phyloP scores from a whole-genome alignment of 441 rosid genomes.

The Eruca vesicaria region DNA sequence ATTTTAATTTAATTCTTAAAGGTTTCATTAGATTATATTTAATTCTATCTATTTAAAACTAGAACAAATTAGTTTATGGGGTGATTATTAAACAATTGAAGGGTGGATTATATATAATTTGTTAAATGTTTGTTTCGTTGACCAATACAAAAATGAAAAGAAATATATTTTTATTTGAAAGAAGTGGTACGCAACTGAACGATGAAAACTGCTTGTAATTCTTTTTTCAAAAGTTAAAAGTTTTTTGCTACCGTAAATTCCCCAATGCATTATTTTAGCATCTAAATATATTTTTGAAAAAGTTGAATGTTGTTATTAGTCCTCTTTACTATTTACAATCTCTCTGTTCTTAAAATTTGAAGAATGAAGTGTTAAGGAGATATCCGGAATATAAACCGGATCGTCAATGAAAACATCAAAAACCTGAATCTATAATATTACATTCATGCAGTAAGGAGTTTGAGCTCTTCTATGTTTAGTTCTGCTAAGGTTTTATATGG shows the following conservation, averaged over 20 bases:
- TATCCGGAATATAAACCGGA: neutral
- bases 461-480: neutral
- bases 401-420: neutral
- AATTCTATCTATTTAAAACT: neutral
- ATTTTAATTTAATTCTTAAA: neutral
- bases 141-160: neutral
- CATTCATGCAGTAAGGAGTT: neutral
- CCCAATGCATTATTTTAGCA: too few species aligned
- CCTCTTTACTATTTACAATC: neutral
- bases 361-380: neutral
- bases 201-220: neutral
- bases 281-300: neutral
- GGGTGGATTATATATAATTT: neutral
- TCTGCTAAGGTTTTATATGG: neutral
- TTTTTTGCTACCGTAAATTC: too few species aligned
- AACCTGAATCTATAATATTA: neutral
- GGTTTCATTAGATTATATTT: neutral
- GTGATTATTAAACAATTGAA: neutral
- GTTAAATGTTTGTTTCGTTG: neutral
- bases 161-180: neutral
- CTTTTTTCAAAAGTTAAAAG: neutral
- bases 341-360: neutral
- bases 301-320: neutral
- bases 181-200: neutral
- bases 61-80: neutral